Evolutionary conservation across 371 early-diverging fungal genomes (phyloP).

Genomic region (Sanchytrium tribonematis): DNA sequence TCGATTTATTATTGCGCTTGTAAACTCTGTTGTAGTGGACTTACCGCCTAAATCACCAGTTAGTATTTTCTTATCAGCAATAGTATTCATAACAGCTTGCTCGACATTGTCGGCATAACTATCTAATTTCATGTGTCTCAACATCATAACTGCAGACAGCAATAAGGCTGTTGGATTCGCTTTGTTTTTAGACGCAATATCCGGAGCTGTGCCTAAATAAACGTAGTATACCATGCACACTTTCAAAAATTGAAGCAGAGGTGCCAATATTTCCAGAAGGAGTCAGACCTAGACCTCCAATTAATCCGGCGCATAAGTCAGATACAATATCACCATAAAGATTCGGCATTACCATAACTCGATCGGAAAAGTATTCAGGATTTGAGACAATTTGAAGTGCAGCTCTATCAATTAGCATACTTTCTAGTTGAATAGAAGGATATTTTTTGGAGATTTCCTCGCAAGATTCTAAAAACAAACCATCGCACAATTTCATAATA

Average conservation of each 20-base stretch:
- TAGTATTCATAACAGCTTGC: slow-evolving; percentile 63
- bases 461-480: slow-evolving; percentile 77
- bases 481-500: slow-evolving; percentile 57
- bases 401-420: slow-evolving; percentile 69
- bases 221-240: slow-evolving; percentile 90
- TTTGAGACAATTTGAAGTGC: slow-evolving; percentile 81
- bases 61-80: slow-evolving; percentile 58
- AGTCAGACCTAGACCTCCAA: slow-evolving; percentile 90
- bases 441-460: slow-evolving; percentile 65
- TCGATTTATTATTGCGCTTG: slow-evolving; percentile 49
- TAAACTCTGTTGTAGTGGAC: slow-evolving; percentile 69
- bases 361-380: slow-evolving; percentile 56
- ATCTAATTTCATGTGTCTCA: slow-evolving; percentile 69
- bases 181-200: slow-evolving; percentile 75
- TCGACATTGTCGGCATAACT: slow-evolving; percentile 51
- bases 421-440: slow-evolving; percentile 70
- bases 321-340: slow-evolving; percentile 92
- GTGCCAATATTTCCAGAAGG: slow-evolving; percentile 93
- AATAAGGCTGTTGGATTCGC: slow-evolving; percentile 82
- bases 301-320: slow-evolving; percentile 88
- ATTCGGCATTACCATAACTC: slow-evolving; percentile 98
- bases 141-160: slow-evolving; percentile 83
- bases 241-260: slow-evolving; percentile 85
- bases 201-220: slow-evolving; percentile 95
- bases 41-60: slow-evolving; percentile 79